These are phyloP conservation scores for Sporothrix curviconia DNA, from an alignment of 2,329 filamentous ascomycete genomes.

Conservation along the genomic window DNA sequence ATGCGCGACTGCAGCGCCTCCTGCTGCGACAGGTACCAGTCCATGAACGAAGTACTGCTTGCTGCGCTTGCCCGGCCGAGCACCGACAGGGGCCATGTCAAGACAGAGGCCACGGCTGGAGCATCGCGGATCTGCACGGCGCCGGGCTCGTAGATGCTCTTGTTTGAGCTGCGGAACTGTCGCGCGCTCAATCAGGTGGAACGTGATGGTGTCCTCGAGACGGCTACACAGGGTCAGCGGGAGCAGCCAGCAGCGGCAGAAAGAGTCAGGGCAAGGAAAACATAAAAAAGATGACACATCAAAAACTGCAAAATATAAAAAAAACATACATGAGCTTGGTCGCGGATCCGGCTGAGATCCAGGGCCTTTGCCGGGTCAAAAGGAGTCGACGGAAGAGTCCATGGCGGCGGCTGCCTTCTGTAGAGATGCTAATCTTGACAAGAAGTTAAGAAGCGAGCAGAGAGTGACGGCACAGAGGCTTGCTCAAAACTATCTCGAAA, in stretches of 20 bases:
- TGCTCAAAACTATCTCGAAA: too few species aligned
- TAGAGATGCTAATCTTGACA: background rate
- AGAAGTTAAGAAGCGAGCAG: background rate
- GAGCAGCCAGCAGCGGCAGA: background rate
- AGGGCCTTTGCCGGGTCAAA: constrained; percentile 74
- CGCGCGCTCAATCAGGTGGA: constrained; percentile 94
- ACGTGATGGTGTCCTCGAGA: constrained; percentile 94
- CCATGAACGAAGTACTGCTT: constrained; percentile 73
- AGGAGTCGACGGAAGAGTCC: constrained; percentile 86
- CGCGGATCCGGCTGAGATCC: constrained; percentile 86
- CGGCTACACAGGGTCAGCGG: constrained; percentile 53
- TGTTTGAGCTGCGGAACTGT: constrained; percentile 95
- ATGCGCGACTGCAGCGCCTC: constrained; percentile 88
- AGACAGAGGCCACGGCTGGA: too few species aligned
- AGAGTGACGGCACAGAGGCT: background rate
- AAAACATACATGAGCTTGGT: constrained; percentile 80
- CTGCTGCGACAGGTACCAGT: constrained; percentile 88
- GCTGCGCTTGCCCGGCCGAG: constrained; percentile 35
- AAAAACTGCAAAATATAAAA: too few species aligned
- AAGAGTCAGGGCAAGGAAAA: background rate
- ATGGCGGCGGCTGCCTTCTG: constrained; percentile 41
- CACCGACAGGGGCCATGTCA: constrained; percentile 1
- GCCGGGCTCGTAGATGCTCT: constrained; percentile 74
- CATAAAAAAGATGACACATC: too few species aligned
- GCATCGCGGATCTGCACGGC: constrained; percentile 68